Evolutionary conservation across 2,329 filamentous ascomycete species (phyloP).

Genomic region (Aspergillus fijiensis): DNA sequence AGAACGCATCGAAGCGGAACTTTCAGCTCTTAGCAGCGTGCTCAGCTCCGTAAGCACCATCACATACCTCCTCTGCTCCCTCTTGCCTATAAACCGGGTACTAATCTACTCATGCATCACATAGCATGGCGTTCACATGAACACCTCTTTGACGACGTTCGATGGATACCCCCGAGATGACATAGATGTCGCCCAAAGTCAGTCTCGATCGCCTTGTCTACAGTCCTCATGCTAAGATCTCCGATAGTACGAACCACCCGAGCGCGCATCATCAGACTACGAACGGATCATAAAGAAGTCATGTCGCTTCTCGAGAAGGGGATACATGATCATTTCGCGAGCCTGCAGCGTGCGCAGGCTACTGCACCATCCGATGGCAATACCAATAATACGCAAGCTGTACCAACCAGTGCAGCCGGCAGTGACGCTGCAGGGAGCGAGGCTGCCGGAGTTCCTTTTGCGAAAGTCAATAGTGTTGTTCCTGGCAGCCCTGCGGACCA

Average conservation of each 20-base stretch:
- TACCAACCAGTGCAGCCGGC: constrained; percentile 21
- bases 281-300: constrained; percentile 89
- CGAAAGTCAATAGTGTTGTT: constrained; percentile 83
- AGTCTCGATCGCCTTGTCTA: constrained; percentile 21
- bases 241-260: constrained; percentile 82
- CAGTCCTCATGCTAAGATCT: constrained; percentile 15
- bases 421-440: constrained; percentile 25
- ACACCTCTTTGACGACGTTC: constrained; percentile 77
- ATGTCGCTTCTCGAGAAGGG: constrained; percentile 81
- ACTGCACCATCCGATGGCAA: constrained; percentile 29
- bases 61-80: neutral
- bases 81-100: constrained; percentile 6
- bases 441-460: constrained; percentile 68
- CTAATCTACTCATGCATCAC: constrained; percentile 16
- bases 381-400: constrained; percentile 25
- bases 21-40: constrained; percentile 78
- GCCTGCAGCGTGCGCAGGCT: constrained; percentile 55
- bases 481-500: constrained; percentile 74
- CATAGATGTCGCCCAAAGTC: constrained; percentile 93
- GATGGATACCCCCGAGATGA: constrained; percentile 93
- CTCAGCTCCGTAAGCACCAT: constrained; percentile 72
- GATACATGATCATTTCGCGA: constrained; percentile 89
- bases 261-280: constrained; percentile 80
- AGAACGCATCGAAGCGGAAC: constrained; percentile 78
- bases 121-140: constrained; percentile 94